These are phyloP conservation scores for Phellopilus nigrolimitatus DNA, from an alignment of 1,284 basidiomycete genomes.

Conservation along the genomic window DNA sequence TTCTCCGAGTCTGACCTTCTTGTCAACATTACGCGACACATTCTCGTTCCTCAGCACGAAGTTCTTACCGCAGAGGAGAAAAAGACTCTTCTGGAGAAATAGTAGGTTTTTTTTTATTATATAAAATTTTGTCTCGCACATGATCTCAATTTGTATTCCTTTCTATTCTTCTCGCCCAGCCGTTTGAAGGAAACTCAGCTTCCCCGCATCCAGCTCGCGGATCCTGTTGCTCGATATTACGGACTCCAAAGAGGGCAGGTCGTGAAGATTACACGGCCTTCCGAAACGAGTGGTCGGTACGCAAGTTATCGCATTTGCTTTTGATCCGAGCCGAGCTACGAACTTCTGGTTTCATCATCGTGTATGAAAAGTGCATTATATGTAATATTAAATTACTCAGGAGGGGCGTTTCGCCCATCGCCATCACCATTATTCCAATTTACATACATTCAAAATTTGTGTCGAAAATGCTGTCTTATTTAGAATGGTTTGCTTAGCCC, in stretches of 20 bases:
- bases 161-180: slow-evolving; percentile 39
- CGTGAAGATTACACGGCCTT: slow-evolving; percentile 96
- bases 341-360: no score
- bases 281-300: slow-evolving; percentile 95
- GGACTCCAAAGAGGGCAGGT: slow-evolving; percentile 94
- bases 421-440: no score
- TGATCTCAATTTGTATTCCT: slow-evolving; percentile 1
- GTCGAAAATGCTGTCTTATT: background rate
- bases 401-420: background rate
- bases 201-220: slow-evolving; percentile 92
- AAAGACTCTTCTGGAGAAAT: slow-evolving; percentile 82
- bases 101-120: slow-evolving; percentile 55
- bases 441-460: background rate
- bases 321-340: no score
- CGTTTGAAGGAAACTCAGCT: slow-evolving; percentile 98
- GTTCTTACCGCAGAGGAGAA: slow-evolving; percentile 88
- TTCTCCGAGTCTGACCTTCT: slow-evolving; percentile 95
- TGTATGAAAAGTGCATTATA: background rate
- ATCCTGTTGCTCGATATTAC: slow-evolving; percentile 98
- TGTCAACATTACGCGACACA: slow-evolving; percentile 97
- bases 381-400: no score
- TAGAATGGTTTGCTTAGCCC: background rate
- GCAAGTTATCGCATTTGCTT: slow-evolving; percentile 90
- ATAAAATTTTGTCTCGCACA: background rate
- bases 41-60: slow-evolving; percentile 91